A percentile compares a stretch with the other conserved stretches of the same genome.
Conservation (phyloP, 805 yeast species). For the Candida easanensis region DNA sequence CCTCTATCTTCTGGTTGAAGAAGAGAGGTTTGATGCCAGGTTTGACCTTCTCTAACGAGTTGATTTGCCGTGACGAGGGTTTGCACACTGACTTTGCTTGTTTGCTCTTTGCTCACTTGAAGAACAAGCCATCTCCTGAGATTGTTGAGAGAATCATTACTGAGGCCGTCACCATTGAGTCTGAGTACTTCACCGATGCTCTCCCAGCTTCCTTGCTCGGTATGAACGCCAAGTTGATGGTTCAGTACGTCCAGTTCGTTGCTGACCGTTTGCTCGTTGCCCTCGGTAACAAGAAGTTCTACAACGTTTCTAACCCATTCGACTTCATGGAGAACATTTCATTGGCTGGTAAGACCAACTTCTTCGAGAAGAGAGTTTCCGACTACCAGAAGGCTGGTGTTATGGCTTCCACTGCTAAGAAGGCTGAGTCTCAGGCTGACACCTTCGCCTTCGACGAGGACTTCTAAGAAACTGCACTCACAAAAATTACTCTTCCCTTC, state of each 20-base stretch:
- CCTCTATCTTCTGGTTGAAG: slow-evolving; percentile 98
- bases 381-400: slow-evolving; percentile 99
- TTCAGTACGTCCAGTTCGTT: slow-evolving; percentile 95
- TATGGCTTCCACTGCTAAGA: slow-evolving; percentile 66
- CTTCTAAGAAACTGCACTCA: slow-evolving; percentile 54
- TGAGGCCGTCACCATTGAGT: slow-evolving; percentile 94
- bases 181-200: slow-evolving; percentile 93
- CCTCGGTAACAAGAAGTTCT: slow-evolving; percentile 85
- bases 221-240: slow-evolving; percentile 92
- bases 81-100: slow-evolving; percentile 98
- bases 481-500: not conserved
- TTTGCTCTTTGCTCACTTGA: slow-evolving; percentile 86
- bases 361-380: slow-evolving; percentile 97
- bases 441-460: slow-evolving; percentile 90
- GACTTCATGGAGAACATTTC: slow-evolving; percentile 99
- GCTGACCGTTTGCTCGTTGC: slow-evolving; percentile 94
- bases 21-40: slow-evolving; percentile 99
- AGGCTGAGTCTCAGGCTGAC: slow-evolving; percentile 45
- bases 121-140: slow-evolving; percentile 78
- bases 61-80: slow-evolving; percentile 98
- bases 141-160: slow-evolving; percentile 85
- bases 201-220: slow-evolving; percentile 91
- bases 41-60: slow-evolving; percentile 94
- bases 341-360: slow-evolving; percentile 97
- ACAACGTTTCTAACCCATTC: slow-evolving; percentile 89